Conservation (phyloP, 2,329 filamentous ascomycete species). For the Paracorniculantispora psalliotae region DNA sequence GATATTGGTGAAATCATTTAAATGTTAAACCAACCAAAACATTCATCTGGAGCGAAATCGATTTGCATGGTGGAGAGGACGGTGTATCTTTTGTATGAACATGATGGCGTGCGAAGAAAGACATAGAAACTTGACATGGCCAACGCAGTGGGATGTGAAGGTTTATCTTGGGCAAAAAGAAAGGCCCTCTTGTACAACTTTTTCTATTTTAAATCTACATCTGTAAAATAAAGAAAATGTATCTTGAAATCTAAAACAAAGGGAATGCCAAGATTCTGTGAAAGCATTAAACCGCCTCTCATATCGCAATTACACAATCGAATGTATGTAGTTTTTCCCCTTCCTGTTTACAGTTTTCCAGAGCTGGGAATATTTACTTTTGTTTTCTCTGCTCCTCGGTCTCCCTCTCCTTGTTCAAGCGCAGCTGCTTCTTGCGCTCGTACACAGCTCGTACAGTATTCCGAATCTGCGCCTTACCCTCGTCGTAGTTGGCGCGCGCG, state of each 20-base stretch:
- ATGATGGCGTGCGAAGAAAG: slow-evolving; percentile 10
- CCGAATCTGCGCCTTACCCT: slow-evolving; percentile 73
- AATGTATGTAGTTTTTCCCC: background rate
- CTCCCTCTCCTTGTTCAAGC: slow-evolving; percentile 49
- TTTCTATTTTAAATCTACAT: slow-evolving; percentile 25
- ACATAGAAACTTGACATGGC: slow-evolving; percentile 1
- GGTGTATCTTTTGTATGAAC: slow-evolving; percentile 14
- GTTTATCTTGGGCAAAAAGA: background rate
- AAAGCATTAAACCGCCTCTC: background rate
- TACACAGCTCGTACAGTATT: slow-evolving; percentile 83
- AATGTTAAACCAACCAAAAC: background rate
- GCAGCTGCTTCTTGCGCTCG: slow-evolving; percentile 74
- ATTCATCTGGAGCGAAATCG: slow-evolving; percentile 5
- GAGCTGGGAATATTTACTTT: slow-evolving; percentile 30
- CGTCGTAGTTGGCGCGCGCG: slow-evolving; percentile 79
- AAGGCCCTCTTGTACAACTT: slow-evolving; percentile 14
- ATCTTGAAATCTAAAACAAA: slow-evolving; percentile 23
- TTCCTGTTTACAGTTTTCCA: too few species aligned
- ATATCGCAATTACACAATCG: background rate
- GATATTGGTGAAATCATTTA: slow-evolving; percentile 67
- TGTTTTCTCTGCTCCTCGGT: background rate
- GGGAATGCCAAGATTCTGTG: slow-evolving; percentile 21
- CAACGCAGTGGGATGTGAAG: background rate
- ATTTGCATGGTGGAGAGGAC: background rate
- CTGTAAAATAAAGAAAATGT: slow-evolving; percentile 35